Conservation (phyloP, 2,329 filamentous ascomycete species). For the Ciborinia camelliae region DNA sequence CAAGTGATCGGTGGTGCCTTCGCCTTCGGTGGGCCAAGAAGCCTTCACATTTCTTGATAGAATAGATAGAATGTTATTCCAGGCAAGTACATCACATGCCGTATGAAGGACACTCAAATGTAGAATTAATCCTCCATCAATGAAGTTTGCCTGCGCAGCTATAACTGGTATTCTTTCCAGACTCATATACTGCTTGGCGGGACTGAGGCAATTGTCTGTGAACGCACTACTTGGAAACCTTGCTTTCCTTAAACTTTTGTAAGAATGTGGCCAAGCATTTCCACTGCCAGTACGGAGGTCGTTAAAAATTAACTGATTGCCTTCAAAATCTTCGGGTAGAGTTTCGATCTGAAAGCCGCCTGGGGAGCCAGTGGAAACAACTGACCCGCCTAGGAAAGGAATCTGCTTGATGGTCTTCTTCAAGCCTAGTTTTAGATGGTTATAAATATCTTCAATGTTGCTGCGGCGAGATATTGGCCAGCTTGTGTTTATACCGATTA, state of each 20-base stretch:
- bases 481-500: background rate
- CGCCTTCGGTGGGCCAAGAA: slow-evolving; percentile 4
- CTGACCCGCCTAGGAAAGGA: slow-evolving; percentile 1
- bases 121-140: slow-evolving; percentile 16
- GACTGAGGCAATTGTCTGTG: background rate
- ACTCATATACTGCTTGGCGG: background rate
- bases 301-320: slow-evolving; percentile 4
- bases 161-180: slow-evolving; percentile 1
- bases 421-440: background rate
- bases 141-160: slow-evolving; percentile 10
- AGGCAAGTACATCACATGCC: slow-evolving; percentile 11
- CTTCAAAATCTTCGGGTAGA: background rate
- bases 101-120: slow-evolving; percentile 13
- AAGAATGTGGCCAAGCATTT: slow-evolving; percentile 7
- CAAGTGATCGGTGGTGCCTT: background rate
- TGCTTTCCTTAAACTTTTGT: slow-evolving; percentile 6
- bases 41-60: slow-evolving; percentile 8
- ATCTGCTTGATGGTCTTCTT: slow-evolving; percentile 4
- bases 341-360: slow-evolving; percentile 3
- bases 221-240: background rate
- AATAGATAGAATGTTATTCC: background rate
- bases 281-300: slow-evolving; percentile 4
- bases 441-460: slow-evolving; percentile 11
- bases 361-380: background rate
- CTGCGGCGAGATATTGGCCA: slow-evolving; percentile 15